Conservation (phyloP, 2,329 filamentous ascomycete genomes). For the Laburnicola sp. region DNA sequence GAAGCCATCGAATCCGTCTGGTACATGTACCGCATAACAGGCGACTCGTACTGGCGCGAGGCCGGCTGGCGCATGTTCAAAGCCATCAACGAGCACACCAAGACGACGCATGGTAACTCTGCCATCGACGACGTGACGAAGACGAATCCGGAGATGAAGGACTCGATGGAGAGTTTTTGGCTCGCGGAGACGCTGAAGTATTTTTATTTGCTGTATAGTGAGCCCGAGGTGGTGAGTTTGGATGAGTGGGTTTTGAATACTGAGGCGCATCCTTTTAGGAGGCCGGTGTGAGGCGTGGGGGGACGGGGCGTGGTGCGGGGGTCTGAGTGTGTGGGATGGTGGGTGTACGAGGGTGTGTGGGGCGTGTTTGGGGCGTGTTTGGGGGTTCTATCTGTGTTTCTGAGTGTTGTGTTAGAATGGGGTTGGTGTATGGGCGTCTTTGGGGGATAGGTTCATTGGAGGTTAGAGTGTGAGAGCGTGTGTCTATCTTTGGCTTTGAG, state of each 20-base stretch:
- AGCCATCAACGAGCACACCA: conserved; percentile 63
- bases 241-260: conserved; percentile 67
- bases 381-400: no score
- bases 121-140: conserved; percentile 68
- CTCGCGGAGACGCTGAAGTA: conserved; percentile 70
- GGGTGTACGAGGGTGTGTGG: no score
- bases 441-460: no score
- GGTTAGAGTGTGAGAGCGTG: no score
- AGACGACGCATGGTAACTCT: conserved; percentile 64
- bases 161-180: conserved; percentile 79
- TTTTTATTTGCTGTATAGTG: conserved; percentile 65
- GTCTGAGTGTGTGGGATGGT: no score
- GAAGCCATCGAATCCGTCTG: conserved; percentile 83
- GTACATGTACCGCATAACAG: conserved; percentile 74
- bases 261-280: conserved; percentile 50
- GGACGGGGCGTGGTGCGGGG: neutral
- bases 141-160: conserved; percentile 49
- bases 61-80: conserved; percentile 76
- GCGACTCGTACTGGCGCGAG: conserved; percentile 65
- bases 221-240: conserved; percentile 61
- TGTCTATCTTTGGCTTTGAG: no score
- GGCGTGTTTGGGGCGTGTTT: no score
- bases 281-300: conserved; percentile 22
- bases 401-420: no score
- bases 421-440: no score